Percentiles rank a stretch among this genome's conserved stretches.
Evolutionary conservation across 2,329 filamentous ascomycete species (phyloP).

Genomic region (Penicillium sp.): DNA sequence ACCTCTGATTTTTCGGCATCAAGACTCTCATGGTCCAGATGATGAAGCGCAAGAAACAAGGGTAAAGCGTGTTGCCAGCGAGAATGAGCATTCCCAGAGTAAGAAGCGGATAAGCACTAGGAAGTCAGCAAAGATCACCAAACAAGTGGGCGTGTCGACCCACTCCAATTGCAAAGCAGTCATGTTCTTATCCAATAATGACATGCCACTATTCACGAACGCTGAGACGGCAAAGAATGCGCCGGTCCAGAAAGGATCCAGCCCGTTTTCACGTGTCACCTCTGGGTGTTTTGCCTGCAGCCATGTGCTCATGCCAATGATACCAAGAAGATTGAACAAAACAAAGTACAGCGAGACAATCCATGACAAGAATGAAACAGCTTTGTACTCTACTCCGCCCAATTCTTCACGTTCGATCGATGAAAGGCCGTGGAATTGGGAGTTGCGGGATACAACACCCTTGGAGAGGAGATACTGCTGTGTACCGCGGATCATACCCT

Average conservation of each 20-base stretch:
- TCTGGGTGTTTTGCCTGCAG: slow-evolving; percentile 43
- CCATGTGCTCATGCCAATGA: slow-evolving; percentile 49
- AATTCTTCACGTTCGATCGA: slow-evolving; percentile 42
- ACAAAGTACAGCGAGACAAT: slow-evolving; percentile 48
- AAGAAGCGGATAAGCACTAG: slow-evolving; percentile 41
- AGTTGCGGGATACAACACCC: slow-evolving; percentile 45
- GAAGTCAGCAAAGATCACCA: slow-evolving; percentile 6
- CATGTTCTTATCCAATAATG: slow-evolving; percentile 54
- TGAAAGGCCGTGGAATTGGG: slow-evolving; percentile 49
- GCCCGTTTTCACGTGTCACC: slow-evolving; percentile 44
- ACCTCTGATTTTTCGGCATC: slow-evolving; percentile 27
- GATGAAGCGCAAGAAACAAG: slow-evolving; percentile 60
- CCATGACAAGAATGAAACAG: slow-evolving; percentile 35
- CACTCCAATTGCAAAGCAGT: slow-evolving; percentile 43
- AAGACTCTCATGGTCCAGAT: slow-evolving; percentile 51
- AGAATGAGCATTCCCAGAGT: slow-evolving; percentile 58
- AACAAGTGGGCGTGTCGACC: neutral
- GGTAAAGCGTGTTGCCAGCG: slow-evolving; percentile 66
- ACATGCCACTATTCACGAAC: slow-evolving; percentile 57
- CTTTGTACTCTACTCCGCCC: slow-evolving; percentile 45
- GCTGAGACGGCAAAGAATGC: slow-evolving; percentile 54
- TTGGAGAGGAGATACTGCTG: slow-evolving; percentile 33
- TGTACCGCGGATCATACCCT: slow-evolving; percentile 26
- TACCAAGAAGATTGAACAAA: slow-evolving; percentile 47
- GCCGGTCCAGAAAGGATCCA: slow-evolving; percentile 50